Percentiles rank a stretch among this genome's conserved stretches.
Conservation (phyloP, 257 asterid species). For the Anisodus tanguticus region DNA sequence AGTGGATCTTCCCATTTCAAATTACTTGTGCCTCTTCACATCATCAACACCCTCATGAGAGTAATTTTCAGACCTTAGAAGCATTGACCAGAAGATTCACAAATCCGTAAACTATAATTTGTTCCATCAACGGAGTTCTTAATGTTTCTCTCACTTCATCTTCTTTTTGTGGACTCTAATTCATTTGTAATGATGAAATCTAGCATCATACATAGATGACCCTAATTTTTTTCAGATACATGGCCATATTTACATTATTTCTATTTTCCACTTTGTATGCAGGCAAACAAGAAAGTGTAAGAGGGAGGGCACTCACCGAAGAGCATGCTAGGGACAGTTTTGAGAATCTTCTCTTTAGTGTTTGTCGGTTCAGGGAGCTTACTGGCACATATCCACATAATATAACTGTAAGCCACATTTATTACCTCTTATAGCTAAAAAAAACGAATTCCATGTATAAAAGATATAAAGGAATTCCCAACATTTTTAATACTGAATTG, state of each 20-base stretch:
- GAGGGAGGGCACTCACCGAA: slow-evolving; percentile 80
- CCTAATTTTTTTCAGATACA: neutral
- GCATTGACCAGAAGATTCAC: neutral
- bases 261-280: slow-evolving; percentile 31
- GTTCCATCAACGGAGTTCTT: slow-evolving; percentile 5
- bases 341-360: slow-evolving; percentile 58
- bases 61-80: neutral
- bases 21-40: slow-evolving; percentile 5
- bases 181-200: neutral
- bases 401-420: slow-evolving; percentile 71
- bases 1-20: neutral
- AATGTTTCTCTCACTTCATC: neutral
- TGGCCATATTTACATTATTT: neutral
- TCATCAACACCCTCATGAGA: neutral
- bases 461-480: neutral
- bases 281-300: slow-evolving; percentile 73
- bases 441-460: neutral
- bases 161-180: neutral
- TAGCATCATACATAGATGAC: neutral
- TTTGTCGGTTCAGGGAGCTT: slow-evolving; percentile 95
- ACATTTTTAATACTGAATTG: neutral
- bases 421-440: slow-evolving; percentile 26
- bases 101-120: neutral
- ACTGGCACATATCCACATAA: slow-evolving; percentile 85
- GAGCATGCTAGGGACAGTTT: slow-evolving; percentile 46